Base-by-base conservation (phyloP, 805 yeast species). In the Suhomyces canberraensis region DNA sequence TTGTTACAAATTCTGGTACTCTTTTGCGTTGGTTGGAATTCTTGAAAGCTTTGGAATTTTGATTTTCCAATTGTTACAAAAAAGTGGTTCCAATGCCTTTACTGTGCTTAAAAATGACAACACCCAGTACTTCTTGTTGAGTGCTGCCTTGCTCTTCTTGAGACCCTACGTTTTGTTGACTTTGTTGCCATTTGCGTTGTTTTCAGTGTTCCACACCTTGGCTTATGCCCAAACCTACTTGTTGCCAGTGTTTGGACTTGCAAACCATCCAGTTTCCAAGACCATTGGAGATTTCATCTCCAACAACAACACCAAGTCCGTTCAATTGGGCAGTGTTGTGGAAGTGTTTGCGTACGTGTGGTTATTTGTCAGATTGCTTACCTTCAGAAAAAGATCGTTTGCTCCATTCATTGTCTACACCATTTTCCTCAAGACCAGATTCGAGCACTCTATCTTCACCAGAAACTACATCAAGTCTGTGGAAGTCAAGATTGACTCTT, bases 141-240 rank as follows among this genome's bases (percentile, higher is more conserved):
- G 68, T 67, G 29, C 77, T 79, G 79, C 61, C 73, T 52, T 44
- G 29, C 50, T 67, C 25, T 31, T 75, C 4, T 55, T 80, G 40
- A 74, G 88, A 47, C 79, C 82, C 31, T 76, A 73, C 41, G 75
- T 76, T 44, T 60, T 76, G 22, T 55, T 85, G 37, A 74, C 95
- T 2, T 64, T 83, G 44, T 57, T 81, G 16, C 95, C 97, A 37
- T 88, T 84, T 54, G 67, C 78, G 31, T 66, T 85, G 39, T 90
- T 84, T 60, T 82, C 96, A 6, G 55, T 80, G 14, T 89, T 91
- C 77, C 97, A 90, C 58, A 79, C 78, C 8, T 66, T 89, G 52
- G 80, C 83, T 14, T 91, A 86, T 65, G 46, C 75, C 37, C 78
- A 83, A 48, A 71, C 78, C 28, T 74, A 71, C 45, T 46, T 91